Conservation (phyloP, 1,284 basidiomycete genomes). For the Sporisorium exsertum region DNA sequence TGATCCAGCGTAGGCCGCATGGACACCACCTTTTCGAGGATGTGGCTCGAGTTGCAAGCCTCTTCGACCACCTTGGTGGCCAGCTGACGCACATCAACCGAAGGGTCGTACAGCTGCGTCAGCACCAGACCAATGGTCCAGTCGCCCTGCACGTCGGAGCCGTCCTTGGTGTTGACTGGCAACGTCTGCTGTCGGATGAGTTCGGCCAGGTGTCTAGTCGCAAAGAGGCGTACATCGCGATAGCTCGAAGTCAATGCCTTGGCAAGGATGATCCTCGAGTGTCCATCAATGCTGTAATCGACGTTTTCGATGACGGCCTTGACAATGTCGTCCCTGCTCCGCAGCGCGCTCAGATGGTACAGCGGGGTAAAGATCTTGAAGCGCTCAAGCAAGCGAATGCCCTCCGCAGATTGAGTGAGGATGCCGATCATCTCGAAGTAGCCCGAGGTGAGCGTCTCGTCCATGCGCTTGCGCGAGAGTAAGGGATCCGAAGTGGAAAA, state of each 20-base stretch:
- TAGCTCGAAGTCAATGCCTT: conserved; percentile 81
- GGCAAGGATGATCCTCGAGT: conserved; percentile 76
- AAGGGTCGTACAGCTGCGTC: conserved; percentile 94
- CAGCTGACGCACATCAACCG: conserved; percentile 86
- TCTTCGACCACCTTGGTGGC: conserved; percentile 90
- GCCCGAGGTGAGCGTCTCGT: conserved; percentile 86
- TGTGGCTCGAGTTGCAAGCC: conserved; percentile 84
- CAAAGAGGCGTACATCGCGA: conserved; percentile 76
- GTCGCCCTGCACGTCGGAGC: conserved; percentile 35
- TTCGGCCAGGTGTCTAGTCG: conserved; percentile 85
- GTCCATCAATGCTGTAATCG: conserved; percentile 72
- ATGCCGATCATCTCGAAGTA: conserved; percentile 97
- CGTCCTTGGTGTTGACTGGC: conserved; percentile 26
- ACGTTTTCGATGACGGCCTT: conserved; percentile 90
- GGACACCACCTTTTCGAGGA: conserved; percentile 89
- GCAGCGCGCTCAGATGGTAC: conserved; percentile 90
- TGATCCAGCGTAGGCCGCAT: conserved; percentile 95
- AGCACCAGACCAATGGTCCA: conserved; percentile 76
- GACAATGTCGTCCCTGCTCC: conserved; percentile 89
- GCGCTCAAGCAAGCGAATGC: conserved; percentile 88
- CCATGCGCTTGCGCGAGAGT: conserved; percentile 85
- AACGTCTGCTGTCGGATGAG: conserved; percentile 53
- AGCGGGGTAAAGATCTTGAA: conserved; percentile 94
- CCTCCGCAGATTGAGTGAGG: conserved; percentile 86
- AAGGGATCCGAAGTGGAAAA: conserved; percentile 74